These are phyloP conservation scores for Umbellularia californica DNA, from an alignment of 164 flowering plant genomes.

Conservation along the genomic window DNA sequence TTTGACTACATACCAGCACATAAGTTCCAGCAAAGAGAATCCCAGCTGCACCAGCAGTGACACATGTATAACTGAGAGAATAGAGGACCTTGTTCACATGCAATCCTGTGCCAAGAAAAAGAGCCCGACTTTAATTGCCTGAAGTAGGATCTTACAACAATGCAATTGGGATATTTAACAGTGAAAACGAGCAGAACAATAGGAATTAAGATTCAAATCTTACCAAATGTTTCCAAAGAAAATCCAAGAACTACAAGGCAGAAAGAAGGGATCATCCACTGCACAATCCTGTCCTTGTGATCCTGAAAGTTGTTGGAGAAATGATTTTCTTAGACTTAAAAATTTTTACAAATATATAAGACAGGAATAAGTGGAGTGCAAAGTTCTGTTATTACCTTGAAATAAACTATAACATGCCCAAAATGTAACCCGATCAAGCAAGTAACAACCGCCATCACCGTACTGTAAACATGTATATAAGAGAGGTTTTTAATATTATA, in stretches of 20 bases:
- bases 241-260: conserved; percentile 39
- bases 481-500: no score
- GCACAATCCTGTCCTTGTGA: conserved; percentile 50
- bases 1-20: conserved; percentile 35
- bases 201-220: neutral
- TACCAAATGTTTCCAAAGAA: conserved; percentile 44
- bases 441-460: conserved; percentile 68
- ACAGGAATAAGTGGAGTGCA: neutral
- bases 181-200: neutral
- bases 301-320: conserved; percentile 34
- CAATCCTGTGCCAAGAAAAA: conserved; percentile 39
- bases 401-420: conserved; percentile 67
- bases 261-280: conserved; percentile 47
- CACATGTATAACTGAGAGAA: conserved; percentile 56
- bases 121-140: neutral
- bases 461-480: conserved; percentile 32
- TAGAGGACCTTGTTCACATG: conserved; percentile 73
- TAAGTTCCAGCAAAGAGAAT: conserved; percentile 53
- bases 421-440: conserved; percentile 73
- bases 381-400: conserved; percentile 34
- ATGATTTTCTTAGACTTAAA: neutral
- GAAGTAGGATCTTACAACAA: neutral
- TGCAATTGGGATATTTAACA: neutral
- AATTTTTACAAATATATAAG: neutral
- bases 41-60: conserved; percentile 73